Evolutionary conservation across 306 rosid species (phyloP), one percentile per base, ranked within the genome.

Genomic region (Cicer pinnatifidum): DNA sequence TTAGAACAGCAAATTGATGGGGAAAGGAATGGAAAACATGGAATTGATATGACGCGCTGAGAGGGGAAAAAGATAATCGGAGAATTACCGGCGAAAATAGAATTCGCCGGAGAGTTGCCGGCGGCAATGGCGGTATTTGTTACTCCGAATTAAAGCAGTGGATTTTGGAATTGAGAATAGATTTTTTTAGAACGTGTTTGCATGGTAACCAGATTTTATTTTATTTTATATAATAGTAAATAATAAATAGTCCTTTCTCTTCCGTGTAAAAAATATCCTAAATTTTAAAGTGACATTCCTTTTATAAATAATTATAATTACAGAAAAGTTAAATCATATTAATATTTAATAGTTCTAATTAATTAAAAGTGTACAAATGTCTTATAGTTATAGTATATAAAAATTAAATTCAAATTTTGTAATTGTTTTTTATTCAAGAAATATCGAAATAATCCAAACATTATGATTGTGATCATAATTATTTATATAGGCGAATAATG

Each of bases 31-130:
- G 61, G 23, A n/a, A 64, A 23, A 54, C 8, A 28, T 48, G 62
- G 62, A 50, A 43, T 10, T 53, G 66, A 44, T 67, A 3, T 66
- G 47, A 80, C 1, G 33, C 11, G 58, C 47, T 4, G 33, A 11
- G 63, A 19, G 54, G 6, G n/a, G 4, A 47, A 44, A 33, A n/a
- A 6, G 9, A n/a, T 57, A 23, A 59, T 59, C 13, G 19, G 59
- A 72, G 71, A 38, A 6, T 44, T 59, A 35, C 74, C 63, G 73
- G 73, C 75, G 64, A 68, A 37, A 58, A 51, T 11, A 19, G 46
- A 67, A 2, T 46, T 44, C 47, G 63, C 82, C 82, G 76, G 62
- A 65, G 47, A 38, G 28, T 54, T 15, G 5, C 23, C 46, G 72
- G 56, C 33, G 72, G 68, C 61, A 12, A 56, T 20, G 40, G 11